These are phyloP conservation scores for Seiridium unicorne DNA, from an alignment of 2,329 filamentous ascomycete species.

Conservation along the genomic window DNA sequence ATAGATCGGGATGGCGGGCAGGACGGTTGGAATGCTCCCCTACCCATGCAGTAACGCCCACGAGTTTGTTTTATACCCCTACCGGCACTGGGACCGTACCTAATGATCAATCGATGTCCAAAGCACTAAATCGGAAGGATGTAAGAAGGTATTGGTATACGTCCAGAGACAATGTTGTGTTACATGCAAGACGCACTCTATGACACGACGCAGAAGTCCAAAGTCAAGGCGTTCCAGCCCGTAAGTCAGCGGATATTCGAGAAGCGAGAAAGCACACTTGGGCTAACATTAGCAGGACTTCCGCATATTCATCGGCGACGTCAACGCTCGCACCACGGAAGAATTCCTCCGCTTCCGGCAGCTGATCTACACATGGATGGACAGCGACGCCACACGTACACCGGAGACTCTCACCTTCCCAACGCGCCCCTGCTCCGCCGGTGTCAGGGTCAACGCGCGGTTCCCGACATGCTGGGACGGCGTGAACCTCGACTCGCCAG, in stretches of 20 bases:
- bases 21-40: too few species aligned
- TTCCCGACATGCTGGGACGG: slow-evolving; percentile 59
- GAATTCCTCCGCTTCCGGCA: slow-evolving; percentile 32
- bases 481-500: slow-evolving; percentile 40
- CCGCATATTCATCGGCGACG: slow-evolving; percentile 46
- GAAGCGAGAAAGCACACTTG: not conserved
- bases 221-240: slow-evolving; percentile 38
- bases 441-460: slow-evolving; percentile 48
- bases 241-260: slow-evolving; percentile 21
- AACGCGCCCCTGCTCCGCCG: slow-evolving; percentile 45
- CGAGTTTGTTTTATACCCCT: too few species aligned
- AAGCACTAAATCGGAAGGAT: too few species aligned
- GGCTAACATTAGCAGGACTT: slow-evolving; percentile 31
- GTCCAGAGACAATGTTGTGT: slow-evolving; percentile 24
- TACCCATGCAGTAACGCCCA: too few species aligned
- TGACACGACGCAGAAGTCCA: slow-evolving; percentile 18
- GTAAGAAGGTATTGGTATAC: too few species aligned
- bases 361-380: slow-evolving; percentile 21
- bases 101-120: too few species aligned
- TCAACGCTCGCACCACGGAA: slow-evolving; percentile 17
- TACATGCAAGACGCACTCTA: slow-evolving; percentile 24
- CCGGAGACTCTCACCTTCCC: slow-evolving; percentile 49
- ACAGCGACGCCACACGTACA: slow-evolving; percentile 24
- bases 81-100: too few species aligned
- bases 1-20: too few species aligned